These are phyloP conservation scores for Forsythia viridissima DNA, from an alignment of 257 asterid genomes.

Conservation along the genomic window DNA sequence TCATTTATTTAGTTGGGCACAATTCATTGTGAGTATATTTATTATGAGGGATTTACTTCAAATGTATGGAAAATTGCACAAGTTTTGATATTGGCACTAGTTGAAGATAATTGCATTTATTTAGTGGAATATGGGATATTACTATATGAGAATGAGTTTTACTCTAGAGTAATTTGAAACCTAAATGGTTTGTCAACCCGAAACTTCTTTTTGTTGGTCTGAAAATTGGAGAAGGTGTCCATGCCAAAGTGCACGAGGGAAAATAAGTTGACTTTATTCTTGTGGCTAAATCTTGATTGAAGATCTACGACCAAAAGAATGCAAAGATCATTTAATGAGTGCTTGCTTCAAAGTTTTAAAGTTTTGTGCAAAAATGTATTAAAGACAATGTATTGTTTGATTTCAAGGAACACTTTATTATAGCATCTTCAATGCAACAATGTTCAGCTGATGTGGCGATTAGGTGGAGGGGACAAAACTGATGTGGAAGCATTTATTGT, in stretches of 20 bases:
- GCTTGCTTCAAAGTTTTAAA: too few species aligned
- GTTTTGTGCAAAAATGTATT: too few species aligned
- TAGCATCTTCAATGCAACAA: too few species aligned
- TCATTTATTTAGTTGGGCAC: neutral
- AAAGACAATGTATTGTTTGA: neutral
- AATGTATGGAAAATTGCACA: slow-evolving; percentile 15
- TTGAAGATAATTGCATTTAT: slow-evolving; percentile 31
- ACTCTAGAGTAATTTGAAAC: slow-evolving; percentile 61
- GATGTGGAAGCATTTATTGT: too few species aligned
- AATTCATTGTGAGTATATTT: slow-evolving; percentile 19
- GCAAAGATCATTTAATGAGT: too few species aligned
- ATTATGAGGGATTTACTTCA: slow-evolving; percentile 32
- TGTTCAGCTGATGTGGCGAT: too few species aligned
- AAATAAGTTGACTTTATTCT: slow-evolving; percentile 67
- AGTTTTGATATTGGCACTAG: slow-evolving; percentile 31
- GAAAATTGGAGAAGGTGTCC: slow-evolving; percentile 97
- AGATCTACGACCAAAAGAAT: too few species aligned
- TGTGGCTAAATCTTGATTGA: slow-evolving; percentile 23
- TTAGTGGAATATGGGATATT: slow-evolving; percentile 60
- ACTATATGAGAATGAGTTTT: slow-evolving; percentile 66
- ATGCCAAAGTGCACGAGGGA: slow-evolving; percentile 94
- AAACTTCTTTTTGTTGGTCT: slow-evolving; percentile 90
- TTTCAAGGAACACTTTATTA: too few species aligned
- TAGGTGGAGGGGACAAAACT: too few species aligned
- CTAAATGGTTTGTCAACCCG: slow-evolving; percentile 86